These are phyloP conservation scores for Albifimbria verrucaria DNA, from an alignment of 2,329 filamentous ascomycete species.

Conservation along the genomic window DNA sequence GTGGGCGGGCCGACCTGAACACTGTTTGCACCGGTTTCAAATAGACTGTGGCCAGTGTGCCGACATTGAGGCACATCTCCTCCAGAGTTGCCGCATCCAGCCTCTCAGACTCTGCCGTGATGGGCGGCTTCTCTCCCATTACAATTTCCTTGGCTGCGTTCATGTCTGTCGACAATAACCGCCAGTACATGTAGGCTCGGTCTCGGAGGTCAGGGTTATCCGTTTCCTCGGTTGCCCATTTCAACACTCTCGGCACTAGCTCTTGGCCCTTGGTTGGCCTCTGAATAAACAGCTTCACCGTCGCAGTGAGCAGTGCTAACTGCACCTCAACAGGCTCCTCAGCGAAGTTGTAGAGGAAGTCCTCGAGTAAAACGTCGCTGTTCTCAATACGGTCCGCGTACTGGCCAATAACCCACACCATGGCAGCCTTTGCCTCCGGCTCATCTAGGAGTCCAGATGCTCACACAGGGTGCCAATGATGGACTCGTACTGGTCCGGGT, in stretches of 20 bases:
- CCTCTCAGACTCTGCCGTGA: constrained; percentile 93
- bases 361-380: constrained; percentile 86
- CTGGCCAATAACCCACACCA: constrained; percentile 99
- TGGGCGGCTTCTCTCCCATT: constrained; percentile 96
- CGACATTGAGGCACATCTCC: constrained; percentile 95
- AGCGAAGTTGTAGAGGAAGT: constrained; percentile 89
- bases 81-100: constrained; percentile 88
- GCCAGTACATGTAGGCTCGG: constrained; percentile 99
- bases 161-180: constrained; percentile 88
- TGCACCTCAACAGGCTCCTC: constrained; percentile 97
- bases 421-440: constrained; percentile 94
- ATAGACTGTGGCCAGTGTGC: constrained; percentile 94
- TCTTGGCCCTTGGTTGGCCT: constrained; percentile 91
- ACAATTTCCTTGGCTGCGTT: constrained; percentile 81
- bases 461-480: constrained; percentile 96
- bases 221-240: constrained; percentile 99
- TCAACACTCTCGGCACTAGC: constrained; percentile 88
- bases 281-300: constrained; percentile 97
- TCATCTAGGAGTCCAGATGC: constrained; percentile 95
- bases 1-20: constrained; percentile 82
- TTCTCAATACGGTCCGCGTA: constrained; percentile 98
- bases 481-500: constrained; percentile 96
- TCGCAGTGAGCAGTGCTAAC: constrained; percentile 88
- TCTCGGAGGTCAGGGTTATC: constrained; percentile 97
- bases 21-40: constrained; percentile 97